Base-by-base conservation (phyloP, 768 basidiomycete species). In the Leccinum boreale region DNA sequence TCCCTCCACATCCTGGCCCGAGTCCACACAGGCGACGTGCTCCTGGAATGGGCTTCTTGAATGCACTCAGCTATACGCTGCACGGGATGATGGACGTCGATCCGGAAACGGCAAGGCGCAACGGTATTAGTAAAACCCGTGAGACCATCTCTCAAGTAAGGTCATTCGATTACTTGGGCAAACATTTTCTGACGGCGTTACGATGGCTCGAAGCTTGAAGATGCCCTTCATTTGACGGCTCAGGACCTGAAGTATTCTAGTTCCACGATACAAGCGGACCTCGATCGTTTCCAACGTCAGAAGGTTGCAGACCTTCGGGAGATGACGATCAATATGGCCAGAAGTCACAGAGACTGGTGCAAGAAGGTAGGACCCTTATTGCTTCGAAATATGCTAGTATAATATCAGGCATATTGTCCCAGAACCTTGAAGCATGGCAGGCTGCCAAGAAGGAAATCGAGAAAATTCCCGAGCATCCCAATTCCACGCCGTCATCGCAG, bases 11-110 rank as follows among this genome's bases (percentile, higher is more conserved):
- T 68, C 90, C 89, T n/a, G 89, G 88, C 6, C 86, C 87, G 15
- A 90, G 81, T 65, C 87, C 88, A 53, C 75, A 81, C 33, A 79
- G 80, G 69, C 74, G 81, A 53, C 81, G 82, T 56, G 76, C 85
- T 12, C 88, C 90, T 54, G 90, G 90, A 7, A 91, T 91, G 81
- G 94, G 92, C 19, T 75, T 99, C 23, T 67, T 99, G 35, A 93
- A 86, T 64, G 97, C 97, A 15, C 77, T 99, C 45, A 94, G 89
- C 67, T 95, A 97, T 74, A 95, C 94, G 23, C 72, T 99, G 55
- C 94, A 95, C 64, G 95, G 96, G 5, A 95, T 98, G 87, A 98
- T 99, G 88, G 97, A 99, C 65, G 91, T 91, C 17, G 97, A 99
- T 74, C 97, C 97, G 3, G 97, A 98, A 76, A 92, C 90, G 17